Base-by-base conservation (phyloP, 306 rosid species). In the Myrica gale region DNA sequence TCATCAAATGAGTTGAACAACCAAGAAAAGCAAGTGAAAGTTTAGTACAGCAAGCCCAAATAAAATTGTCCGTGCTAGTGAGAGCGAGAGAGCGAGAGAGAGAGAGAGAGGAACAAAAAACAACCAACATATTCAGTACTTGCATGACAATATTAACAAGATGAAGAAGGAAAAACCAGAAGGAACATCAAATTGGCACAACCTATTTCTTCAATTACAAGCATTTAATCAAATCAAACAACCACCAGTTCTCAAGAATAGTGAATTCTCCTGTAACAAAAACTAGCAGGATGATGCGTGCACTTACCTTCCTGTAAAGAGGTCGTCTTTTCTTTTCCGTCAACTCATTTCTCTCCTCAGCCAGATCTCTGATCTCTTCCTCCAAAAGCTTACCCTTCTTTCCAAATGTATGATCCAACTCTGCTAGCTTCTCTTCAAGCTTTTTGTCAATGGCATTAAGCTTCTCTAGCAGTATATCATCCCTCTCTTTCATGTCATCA, bases 401-500 rank as follows among this genome's bases (percentile, higher is more conserved):
- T 71, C 98, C 97, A 84, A 95, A 95, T 0, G 96, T 95, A 82
- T 89, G 92, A 74, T 90, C 96, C 74, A 95, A 88, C 57, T 89
- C 96, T 5, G 91, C 93, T 26, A 95, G 87, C 85, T 90, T 95
- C 84, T 90, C 88, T 80, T 95, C 97, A 60, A 95, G 97, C 66
- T 82, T 84, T 84, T 85, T 88, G 85, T 95, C 97, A 71, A 95
- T 90, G 41, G 86, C 90, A 76, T 92, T 90, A 66, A 95, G 92
- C 81, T 92, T 89, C 69, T 87, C 93, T 69, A 92, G 81, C 63
- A 90, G 81, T 72, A 87, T 82, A 82, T 81, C 89, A 78, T 95
- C 97, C 78, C 87, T 90, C 81, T 92, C 97, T 86, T 95, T 92
- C 92, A 89, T 88, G 89, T 90, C 95, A 87, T 95, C 93, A 83